Conservation (phyloP, 192 early-diverging fungal species). For the Gamsiella multidivaricata region DNA sequence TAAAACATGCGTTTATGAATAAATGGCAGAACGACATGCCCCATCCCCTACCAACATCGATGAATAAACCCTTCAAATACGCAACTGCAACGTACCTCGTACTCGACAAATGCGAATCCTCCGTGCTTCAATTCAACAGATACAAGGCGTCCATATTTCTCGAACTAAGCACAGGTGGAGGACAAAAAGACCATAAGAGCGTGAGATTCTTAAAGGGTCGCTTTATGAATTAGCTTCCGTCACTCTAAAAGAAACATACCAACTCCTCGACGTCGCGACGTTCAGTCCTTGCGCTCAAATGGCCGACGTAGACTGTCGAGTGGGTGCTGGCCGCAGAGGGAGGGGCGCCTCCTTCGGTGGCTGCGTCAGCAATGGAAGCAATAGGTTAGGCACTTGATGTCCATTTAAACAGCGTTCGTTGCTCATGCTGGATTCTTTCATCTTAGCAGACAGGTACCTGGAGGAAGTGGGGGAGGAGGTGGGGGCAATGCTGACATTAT, state of each 20-base stretch:
- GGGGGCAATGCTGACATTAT: slow-evolving; percentile 37
- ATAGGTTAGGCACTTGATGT: too few relatives aligned
- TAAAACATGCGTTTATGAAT: too few relatives aligned
- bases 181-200: not conserved
- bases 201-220: not conserved
- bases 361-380: slow-evolving; percentile 20
- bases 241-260: slow-evolving; percentile 42
- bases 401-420: too few relatives aligned
- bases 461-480: slow-evolving; percentile 46
- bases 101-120: slow-evolving; percentile 67
- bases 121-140: slow-evolving; percentile 64
- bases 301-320: slow-evolving; percentile 62
- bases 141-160: slow-evolving; percentile 61
- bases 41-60: not conserved
- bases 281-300: slow-evolving; percentile 59
- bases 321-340: slow-evolving; percentile 32
- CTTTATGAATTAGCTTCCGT: too few relatives aligned
- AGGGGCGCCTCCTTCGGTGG: slow-evolving; percentile 26
- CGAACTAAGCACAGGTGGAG: slow-evolving; percentile 46
- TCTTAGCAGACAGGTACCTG: slow-evolving; percentile 29
- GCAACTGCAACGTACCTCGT: slow-evolving; percentile 49
- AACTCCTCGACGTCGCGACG: slow-evolving; percentile 66
- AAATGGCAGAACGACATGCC: not conserved
- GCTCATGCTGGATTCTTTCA: too few relatives aligned
- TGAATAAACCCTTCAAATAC: not conserved